phyloP scores from a whole-genome alignment of 1,284 basidiomycete genomes.

The Coniophora puteana region DNA sequence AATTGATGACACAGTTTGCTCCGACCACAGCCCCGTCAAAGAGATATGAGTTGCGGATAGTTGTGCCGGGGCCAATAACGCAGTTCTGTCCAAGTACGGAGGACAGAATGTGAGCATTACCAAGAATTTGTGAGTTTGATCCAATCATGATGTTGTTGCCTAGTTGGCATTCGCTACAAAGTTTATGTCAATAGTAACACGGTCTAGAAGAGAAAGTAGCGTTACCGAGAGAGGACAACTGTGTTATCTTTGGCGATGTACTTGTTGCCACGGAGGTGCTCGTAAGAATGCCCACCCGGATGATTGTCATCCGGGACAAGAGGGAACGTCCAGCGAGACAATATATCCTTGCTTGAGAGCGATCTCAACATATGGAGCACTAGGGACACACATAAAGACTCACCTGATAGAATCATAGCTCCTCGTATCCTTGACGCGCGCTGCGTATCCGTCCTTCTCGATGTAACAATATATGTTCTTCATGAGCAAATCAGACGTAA shows the following conservation, averaged over 20 bases:
- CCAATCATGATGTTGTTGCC: constrained; percentile 84
- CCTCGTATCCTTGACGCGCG: constrained; percentile 84
- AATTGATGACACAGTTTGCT: constrained; percentile 68
- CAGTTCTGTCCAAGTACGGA: constrained; percentile 81
- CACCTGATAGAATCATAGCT: constrained; percentile 88
- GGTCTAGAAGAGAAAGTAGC: constrained; percentile 2
- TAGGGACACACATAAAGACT: constrained; percentile 10
- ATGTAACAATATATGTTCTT: constrained; percentile 93
- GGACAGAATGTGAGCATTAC: constrained; percentile 57
- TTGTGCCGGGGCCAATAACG: constrained; percentile 58
- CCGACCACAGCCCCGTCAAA: constrained; percentile 81
- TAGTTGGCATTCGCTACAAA: constrained; percentile 70
- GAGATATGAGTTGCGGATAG: constrained; percentile 75
- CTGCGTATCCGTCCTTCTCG: constrained; percentile 82
- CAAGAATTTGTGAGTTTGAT: constrained; percentile 58
- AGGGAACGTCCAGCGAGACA: constrained; percentile 92
- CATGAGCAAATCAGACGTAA: constrained; percentile 93
- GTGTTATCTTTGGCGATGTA: constrained; percentile 79
- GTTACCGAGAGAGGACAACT: constrained; percentile 73
- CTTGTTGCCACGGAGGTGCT: constrained; percentile 80
- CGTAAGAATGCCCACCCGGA: constrained; percentile 77
- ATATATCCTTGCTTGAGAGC: constrained; percentile 76
- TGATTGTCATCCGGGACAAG: constrained; percentile 92
- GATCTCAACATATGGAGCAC: constrained; percentile 6
- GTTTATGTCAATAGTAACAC: not conserved